Percentiles rank a stretch among this genome's conserved stretches.
Evolutionary conservation across 768 basidiomycete genomes (phyloP).

Genomic region (Tulasnella sp.): DNA sequence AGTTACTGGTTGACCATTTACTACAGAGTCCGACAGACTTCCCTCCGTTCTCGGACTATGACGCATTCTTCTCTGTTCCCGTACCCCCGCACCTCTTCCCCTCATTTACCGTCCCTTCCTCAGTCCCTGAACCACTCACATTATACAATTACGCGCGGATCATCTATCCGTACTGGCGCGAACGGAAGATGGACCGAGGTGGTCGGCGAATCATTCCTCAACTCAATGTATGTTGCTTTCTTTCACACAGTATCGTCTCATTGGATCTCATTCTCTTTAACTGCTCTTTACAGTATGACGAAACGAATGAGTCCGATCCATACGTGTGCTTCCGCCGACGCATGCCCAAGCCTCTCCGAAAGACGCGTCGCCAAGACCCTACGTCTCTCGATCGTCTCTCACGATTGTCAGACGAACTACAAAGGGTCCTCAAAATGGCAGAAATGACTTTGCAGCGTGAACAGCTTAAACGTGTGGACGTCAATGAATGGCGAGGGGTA

Average conservation of each 20-base stretch:
- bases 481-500: constrained; percentile 47
- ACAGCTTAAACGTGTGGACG: constrained; percentile 56
- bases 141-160: constrained; percentile 60
- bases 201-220: constrained; percentile 80
- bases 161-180: constrained; percentile 85
- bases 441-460: constrained; percentile 61
- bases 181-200: constrained; percentile 64
- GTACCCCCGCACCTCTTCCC: constrained; percentile 58
- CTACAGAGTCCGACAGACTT: background rate
- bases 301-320: constrained; percentile 78
- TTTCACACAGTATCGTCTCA: background rate
- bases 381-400: constrained; percentile 82
- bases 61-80: constrained; percentile 49
- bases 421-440: constrained; percentile 62
- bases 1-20: too few relatives aligned
- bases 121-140: constrained; percentile 52
- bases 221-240: constrained; percentile 71
- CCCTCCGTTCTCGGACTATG: constrained; percentile 50
- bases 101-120: constrained; percentile 51
- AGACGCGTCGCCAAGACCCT: constrained; percentile 85
- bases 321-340: constrained; percentile 96
- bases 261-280: background rate
- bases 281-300: constrained; percentile 52
- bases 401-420: constrained; percentile 68
- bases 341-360: constrained; percentile 87